Conservation (phyloP, 2,329 filamentous ascomycete species). For the Xylariaceae sp. region DNA sequence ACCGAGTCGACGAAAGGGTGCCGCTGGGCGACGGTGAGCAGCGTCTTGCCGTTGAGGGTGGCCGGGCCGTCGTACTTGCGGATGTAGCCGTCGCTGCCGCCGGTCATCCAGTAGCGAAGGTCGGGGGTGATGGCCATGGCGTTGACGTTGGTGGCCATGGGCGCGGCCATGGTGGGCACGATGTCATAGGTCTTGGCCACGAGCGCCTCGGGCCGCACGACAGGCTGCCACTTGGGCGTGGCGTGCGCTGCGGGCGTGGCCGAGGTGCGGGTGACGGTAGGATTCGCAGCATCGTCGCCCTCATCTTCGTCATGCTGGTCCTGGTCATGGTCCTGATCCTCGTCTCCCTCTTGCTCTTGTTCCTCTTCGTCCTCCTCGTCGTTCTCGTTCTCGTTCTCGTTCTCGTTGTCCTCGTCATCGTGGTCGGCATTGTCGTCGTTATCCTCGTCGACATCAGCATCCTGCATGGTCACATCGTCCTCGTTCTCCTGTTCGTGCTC, state of each 20-base stretch:
- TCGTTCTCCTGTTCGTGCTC: conserved; percentile 41
- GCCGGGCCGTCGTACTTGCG: conserved; percentile 93
- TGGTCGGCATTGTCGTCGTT: conserved; percentile 28
- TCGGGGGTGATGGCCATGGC: conserved; percentile 86
- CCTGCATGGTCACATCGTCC: conserved; percentile 24
- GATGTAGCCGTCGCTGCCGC: conserved; percentile 91
- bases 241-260: conserved; percentile 22
- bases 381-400: conserved; percentile 30
- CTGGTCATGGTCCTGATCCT: conserved; percentile 19
- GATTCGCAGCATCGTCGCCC: conserved; percentile 6
- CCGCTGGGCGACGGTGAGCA: conserved; percentile 87
- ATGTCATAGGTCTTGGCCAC: conserved; percentile 84
- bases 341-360: conserved; percentile 29
- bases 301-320: conserved; percentile 6
- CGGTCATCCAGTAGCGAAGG: conserved; percentile 89
- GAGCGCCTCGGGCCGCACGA: conserved; percentile 69
- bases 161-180: conserved; percentile 91
- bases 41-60: conserved; percentile 89
- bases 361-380: conserved; percentile 29
- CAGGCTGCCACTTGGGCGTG: conserved; percentile 44
- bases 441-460: conserved; percentile 24
- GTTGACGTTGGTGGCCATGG: conserved; percentile 93
- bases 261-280: conserved; percentile 21
- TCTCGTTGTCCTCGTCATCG: conserved; percentile 29
- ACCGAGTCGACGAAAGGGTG: conserved; percentile 98